phyloP scores from a whole-genome alignment of 148 eudicot genomes.

The Camellia sinensis region DNA sequence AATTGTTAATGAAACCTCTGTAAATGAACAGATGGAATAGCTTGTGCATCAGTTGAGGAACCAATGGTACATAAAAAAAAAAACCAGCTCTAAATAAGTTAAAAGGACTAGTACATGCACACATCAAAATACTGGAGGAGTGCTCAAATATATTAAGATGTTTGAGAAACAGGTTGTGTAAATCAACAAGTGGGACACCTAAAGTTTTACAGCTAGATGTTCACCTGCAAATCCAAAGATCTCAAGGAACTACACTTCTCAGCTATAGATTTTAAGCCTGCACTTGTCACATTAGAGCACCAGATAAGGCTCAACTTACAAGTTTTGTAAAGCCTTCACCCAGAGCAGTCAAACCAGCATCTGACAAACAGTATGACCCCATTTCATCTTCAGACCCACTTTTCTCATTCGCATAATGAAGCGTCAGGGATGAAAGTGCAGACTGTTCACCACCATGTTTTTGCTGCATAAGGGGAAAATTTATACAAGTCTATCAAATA shows the following conservation, averaged over 20 bases:
- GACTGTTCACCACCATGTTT: conserved; percentile 31
- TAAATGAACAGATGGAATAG: no score
- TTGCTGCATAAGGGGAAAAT: conserved; percentile 33
- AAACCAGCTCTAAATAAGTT: conserved; percentile 3
- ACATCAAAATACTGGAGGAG: background rate
- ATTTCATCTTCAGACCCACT: conserved; percentile 36
- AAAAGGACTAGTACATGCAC: background rate
- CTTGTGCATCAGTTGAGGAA: background rate
- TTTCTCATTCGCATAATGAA: conserved; percentile 21
- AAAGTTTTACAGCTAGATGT: conserved; percentile 3
- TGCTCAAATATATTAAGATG: background rate
- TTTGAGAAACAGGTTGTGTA: conserved; percentile 2
- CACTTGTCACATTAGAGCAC: conserved; percentile 71
- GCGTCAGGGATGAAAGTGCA: conserved; percentile 23
- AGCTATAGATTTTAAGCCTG: conserved; percentile 58
- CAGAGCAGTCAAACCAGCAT: conserved; percentile 52
- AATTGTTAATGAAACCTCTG: background rate
- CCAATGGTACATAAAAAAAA: background rate
- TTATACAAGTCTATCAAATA: background rate
- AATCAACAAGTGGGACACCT: background rate
- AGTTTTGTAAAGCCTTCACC: conserved; percentile 56
- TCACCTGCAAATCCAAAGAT: conserved; percentile 79
- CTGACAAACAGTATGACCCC: conserved; percentile 54
- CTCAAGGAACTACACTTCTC: conserved; percentile 59
- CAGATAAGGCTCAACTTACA: conserved; percentile 73